phyloP scores from a whole-genome alignment of 805 yeast species.

The Ogataea nakhonphanomensis region DNA sequence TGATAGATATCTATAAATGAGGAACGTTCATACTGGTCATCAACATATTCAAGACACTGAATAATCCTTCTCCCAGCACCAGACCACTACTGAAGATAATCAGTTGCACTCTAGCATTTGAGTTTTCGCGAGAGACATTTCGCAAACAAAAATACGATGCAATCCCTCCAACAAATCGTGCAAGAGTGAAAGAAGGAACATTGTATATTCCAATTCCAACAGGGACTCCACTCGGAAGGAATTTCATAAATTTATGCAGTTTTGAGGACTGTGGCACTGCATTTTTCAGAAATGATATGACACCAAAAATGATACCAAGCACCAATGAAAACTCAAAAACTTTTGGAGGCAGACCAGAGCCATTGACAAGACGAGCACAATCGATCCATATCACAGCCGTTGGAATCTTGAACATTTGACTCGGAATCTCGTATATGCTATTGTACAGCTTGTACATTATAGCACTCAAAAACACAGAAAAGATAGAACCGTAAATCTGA shows the following conservation, averaged over 20 bases:
- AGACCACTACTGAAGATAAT: conserved; percentile 89
- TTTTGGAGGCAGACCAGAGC: conserved; percentile 81
- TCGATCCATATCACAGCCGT: conserved; percentile 97
- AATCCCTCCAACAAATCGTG: conserved; percentile 87
- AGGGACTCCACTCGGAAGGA: conserved; percentile 91
- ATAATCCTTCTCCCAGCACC: conserved; percentile 90
- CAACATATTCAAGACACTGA: conserved; percentile 78
- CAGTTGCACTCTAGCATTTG: conserved; percentile 57
- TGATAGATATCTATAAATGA: conserved; percentile 36
- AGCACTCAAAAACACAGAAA: conserved; percentile 78
- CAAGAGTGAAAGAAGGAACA: conserved; percentile 88
- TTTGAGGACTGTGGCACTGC: conserved; percentile 36
- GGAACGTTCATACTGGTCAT: conserved; percentile 68
- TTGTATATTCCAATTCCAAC: conserved; percentile 96
- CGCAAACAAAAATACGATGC: conserved; percentile 57
- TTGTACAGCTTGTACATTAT: conserved; percentile 82
- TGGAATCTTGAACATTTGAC: conserved; percentile 77
- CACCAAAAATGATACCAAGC: conserved; percentile 67
- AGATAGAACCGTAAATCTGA: conserved; percentile 81
- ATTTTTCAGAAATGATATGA: conserved; percentile 63
- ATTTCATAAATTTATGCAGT: conserved; percentile 41
- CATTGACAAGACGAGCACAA: conserved; percentile 89
- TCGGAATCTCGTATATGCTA: conserved; percentile 80
- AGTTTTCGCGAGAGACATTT: conserved; percentile 15
- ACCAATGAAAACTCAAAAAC: conserved; percentile 58